A percentile compares a stretch with the other conserved stretches of the same genome.
Evolutionary conservation across 2,329 filamentous ascomycete genomes (phyloP).

Genomic region (Emericellopsis cladophorae): DNA sequence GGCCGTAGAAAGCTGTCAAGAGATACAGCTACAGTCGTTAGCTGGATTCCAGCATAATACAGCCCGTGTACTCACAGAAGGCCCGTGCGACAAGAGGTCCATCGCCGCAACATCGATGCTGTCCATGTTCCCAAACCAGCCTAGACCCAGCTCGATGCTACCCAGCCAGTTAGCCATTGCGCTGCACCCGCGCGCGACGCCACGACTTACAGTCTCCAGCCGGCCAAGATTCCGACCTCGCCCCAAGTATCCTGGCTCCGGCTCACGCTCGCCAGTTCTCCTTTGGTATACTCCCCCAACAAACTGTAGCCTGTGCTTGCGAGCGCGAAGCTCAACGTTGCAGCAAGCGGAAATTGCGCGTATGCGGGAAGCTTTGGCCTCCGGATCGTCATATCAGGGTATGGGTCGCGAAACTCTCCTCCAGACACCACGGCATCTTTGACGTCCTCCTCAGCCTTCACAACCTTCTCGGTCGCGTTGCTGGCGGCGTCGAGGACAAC

Average conservation of each 20-base stretch:
- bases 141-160: conserved; percentile 57
- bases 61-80: conserved; percentile 38
- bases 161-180: conserved; percentile 11
- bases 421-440: neutral
- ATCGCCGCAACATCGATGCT: conserved; percentile 56
- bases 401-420: too few species aligned
- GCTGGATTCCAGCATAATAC: neutral
- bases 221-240: conserved; percentile 42
- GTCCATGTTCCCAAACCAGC: conserved; percentile 65
- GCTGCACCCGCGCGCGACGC: neutral
- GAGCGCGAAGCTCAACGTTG: conserved; percentile 44
- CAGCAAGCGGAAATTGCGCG: conserved; percentile 39
- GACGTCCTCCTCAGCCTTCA: neutral
- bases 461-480: neutral
- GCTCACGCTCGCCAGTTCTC: conserved; percentile 56
- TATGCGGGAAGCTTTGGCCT: conserved; percentile 23
- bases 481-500: neutral
- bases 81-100: conserved; percentile 60
- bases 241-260: conserved; percentile 48
- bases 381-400: neutral
- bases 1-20: conserved; percentile 63
- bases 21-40: conserved; percentile 49
- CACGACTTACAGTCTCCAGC: conserved; percentile 41
- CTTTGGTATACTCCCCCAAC: conserved; percentile 43
- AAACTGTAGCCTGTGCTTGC: conserved; percentile 53